Evolutionary conservation across 2,329 filamentous ascomycete genomes (phyloP).

Genomic region (Chaetomium olivaceum): DNA sequence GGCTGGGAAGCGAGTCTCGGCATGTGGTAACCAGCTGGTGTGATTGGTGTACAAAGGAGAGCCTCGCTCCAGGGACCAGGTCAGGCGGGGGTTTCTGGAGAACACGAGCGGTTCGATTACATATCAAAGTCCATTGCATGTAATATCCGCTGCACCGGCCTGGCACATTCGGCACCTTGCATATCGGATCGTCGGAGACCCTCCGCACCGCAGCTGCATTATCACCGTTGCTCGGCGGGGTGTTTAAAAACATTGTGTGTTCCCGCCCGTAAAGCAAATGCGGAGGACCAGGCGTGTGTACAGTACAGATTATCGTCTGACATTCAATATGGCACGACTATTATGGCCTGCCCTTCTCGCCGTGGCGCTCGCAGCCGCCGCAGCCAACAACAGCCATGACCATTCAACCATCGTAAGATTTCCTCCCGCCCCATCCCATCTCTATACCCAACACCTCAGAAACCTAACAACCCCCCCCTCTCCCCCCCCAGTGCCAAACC

Average conservation of each 20-base stretch:
- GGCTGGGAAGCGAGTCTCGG: too few relatives aligned
- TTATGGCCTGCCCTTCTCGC: conserved; percentile 4
- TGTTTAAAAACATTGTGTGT: neutral
- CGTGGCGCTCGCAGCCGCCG: neutral
- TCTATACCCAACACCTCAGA: neutral
- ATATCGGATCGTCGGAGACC: neutral
- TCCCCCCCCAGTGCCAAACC: conserved; percentile 23
- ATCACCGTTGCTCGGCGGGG: too few relatives aligned
- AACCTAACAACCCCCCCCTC: neutral
- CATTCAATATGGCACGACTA: neutral
- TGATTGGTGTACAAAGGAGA: too few relatives aligned
- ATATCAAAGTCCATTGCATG: neutral
- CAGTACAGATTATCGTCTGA: neutral
- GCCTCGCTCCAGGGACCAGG: too few relatives aligned
- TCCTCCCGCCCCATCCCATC: neutral
- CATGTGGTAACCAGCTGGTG: too few relatives aligned
- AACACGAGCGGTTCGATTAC: too few relatives aligned
- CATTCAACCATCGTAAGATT: neutral
- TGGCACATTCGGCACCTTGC: neutral
- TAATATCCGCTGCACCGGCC: neutral
- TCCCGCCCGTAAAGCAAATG: neutral
- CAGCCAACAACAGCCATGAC: neutral
- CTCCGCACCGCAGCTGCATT: neutral
- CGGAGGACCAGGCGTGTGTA: neutral
- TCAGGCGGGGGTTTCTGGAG: too few relatives aligned